These are phyloP conservation scores for Massarina eburnea DNA, from an alignment of 2,329 filamentous ascomycete genomes.

Conservation along the genomic window DNA sequence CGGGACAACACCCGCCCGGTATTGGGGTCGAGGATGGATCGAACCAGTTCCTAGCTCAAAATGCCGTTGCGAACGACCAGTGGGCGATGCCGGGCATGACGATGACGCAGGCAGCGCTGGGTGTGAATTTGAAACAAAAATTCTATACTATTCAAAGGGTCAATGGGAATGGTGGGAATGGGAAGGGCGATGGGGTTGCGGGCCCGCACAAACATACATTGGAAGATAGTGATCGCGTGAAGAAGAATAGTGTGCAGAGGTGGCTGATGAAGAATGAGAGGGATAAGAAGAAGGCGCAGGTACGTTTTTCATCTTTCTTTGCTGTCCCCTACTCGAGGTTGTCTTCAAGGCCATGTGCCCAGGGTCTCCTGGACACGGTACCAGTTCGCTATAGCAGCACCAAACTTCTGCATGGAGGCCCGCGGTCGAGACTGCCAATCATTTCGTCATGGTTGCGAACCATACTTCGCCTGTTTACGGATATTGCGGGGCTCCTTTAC, in stretches of 20 bases:
- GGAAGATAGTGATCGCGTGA: constrained; percentile 74
- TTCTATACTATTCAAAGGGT: constrained; percentile 74
- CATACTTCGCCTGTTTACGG: neutral
- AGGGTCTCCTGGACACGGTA: neutral
- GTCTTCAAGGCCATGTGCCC: no score
- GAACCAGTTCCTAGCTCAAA: constrained; percentile 27
- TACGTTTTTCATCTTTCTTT: constrained; percentile 16
- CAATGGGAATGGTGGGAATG: constrained; percentile 74
- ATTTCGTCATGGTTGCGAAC: constrained; percentile 11
- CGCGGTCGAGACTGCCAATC: constrained; percentile 6
- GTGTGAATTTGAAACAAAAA: constrained; percentile 23
- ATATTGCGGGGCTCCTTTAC: neutral
- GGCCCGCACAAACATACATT: constrained; percentile 75
- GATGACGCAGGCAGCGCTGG: constrained; percentile 11
- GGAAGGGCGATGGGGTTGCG: constrained; percentile 68
- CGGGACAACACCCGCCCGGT: constrained; percentile 28
- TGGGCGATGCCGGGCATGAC: constrained; percentile 28
- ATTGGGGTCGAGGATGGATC: constrained; percentile 3
- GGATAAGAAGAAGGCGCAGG: constrained; percentile 60
- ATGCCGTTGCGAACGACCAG: constrained; percentile 9
- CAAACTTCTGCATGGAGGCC: constrained; percentile 6
- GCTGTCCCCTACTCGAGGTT: no score
- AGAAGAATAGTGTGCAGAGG: constrained; percentile 76
- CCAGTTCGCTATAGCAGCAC: constrained; percentile 11
- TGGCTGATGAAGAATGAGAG: constrained; percentile 65